A percentile compares a stretch with the other conserved stretches of the same genome.
phyloP scores from a whole-genome alignment of 345 rosid species.

The Gossypium rotundifolium region DNA sequence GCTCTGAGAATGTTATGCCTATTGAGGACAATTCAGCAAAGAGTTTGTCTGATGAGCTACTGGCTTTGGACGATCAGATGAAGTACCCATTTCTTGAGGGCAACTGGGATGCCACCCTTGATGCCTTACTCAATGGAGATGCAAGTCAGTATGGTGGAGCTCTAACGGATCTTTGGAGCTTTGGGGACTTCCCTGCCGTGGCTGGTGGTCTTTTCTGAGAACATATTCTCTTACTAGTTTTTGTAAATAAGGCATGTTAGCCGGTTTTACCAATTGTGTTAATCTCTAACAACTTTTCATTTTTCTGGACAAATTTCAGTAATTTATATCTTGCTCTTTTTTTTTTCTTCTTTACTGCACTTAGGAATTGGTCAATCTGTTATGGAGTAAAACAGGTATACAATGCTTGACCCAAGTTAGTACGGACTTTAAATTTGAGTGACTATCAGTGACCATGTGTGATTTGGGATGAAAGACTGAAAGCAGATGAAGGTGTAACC shows the following conservation, averaged over 20 bases:
- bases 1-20: constrained; percentile 25
- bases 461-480: constrained; percentile 18
- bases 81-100: constrained; percentile 45
- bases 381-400: constrained; percentile 25
- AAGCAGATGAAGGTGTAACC: constrained; percentile 8
- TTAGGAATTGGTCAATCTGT: constrained; percentile 34
- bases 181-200: constrained; percentile 54
- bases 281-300: not conserved
- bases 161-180: constrained; percentile 68
- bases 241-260: constrained; percentile 71
- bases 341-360: constrained; percentile 13
- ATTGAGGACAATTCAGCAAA: constrained; percentile 29
- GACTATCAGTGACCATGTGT: constrained; percentile 21
- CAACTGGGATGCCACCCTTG: constrained; percentile 71
- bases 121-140: constrained; percentile 55
- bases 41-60: constrained; percentile 57
- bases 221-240: constrained; percentile 14
- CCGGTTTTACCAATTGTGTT: constrained; percentile 9
- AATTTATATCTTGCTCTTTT: not conserved
- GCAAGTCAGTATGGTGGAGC: constrained; percentile 49
- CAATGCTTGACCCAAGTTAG: constrained; percentile 16
- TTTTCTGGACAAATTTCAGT: not conserved
- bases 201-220: constrained; percentile 51
- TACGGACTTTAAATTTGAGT: constrained; percentile 13
- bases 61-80: constrained; percentile 46